Evolutionary conservation across 2,329 filamentous ascomycete species (phyloP).

Genomic region (Sclerotinia minor): DNA sequence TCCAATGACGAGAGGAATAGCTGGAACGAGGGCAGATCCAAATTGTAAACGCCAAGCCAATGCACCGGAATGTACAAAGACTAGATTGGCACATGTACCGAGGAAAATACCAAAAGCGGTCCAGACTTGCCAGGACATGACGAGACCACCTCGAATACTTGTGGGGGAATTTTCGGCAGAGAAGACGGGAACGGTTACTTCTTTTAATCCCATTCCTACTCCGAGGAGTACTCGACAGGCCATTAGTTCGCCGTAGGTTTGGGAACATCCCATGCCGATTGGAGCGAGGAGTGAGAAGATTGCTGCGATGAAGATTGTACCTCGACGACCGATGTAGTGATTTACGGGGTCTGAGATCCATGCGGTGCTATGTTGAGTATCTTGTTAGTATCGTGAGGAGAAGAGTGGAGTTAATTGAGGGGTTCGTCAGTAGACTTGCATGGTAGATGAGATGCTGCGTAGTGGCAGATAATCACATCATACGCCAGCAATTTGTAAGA

Average conservation of each 20-base stretch:
- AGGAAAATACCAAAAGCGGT: slow-evolving; percentile 67
- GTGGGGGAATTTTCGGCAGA: slow-evolving; percentile 57
- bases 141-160: slow-evolving; percentile 54
- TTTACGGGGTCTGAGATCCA: slow-evolving; percentile 66
- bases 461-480: background rate
- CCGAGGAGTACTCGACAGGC: slow-evolving; percentile 58
- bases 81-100: slow-evolving; percentile 65
- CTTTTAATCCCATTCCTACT: slow-evolving; percentile 62
- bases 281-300: slow-evolving; percentile 62
- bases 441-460: background rate
- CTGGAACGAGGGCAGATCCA: slow-evolving; percentile 64
- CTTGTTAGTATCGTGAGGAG: background rate
- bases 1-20: slow-evolving; percentile 57
- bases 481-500: background rate
- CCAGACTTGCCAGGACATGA: slow-evolving; percentile 55
- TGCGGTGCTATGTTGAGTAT: slow-evolving; percentile 42
- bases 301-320: slow-evolving; percentile 63
- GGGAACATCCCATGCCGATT: slow-evolving; percentile 59
- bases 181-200: slow-evolving; percentile 52
- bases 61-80: slow-evolving; percentile 57
- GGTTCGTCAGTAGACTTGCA: background rate
- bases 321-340: slow-evolving; percentile 57
- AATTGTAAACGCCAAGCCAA: slow-evolving; percentile 65
- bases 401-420: no score
- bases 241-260: slow-evolving; percentile 60